These are phyloP conservation scores for Arthrinium phaeospermum DNA, from an alignment of 2,329 filamentous ascomycete species.

Conservation along the genomic window DNA sequence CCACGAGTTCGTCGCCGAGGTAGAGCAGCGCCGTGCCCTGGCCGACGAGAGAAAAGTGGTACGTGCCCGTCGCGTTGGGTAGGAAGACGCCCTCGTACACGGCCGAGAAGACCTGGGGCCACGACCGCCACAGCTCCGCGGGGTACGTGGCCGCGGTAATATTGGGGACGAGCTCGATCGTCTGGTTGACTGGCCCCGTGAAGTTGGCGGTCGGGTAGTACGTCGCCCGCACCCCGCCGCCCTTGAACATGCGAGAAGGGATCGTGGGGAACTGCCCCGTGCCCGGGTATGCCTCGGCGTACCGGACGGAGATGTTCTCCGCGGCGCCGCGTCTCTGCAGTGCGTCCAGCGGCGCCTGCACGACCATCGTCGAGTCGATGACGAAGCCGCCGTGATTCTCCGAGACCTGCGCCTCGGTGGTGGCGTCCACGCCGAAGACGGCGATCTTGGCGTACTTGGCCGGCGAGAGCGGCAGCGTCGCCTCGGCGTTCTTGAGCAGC, in stretches of 20 bases:
- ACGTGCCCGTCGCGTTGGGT: conserved; percentile 25
- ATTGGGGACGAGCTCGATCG: conserved; percentile 23
- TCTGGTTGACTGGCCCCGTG: conserved; percentile 25
- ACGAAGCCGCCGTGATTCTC: conserved; percentile 29
- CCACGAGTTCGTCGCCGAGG: conserved; percentile 23
- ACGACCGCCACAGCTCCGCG: conserved; percentile 26
- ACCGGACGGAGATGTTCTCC: conserved; percentile 27
- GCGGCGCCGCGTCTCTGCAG: conserved; percentile 21
- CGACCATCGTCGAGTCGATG: conserved; percentile 27
- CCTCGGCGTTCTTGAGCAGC: conserved; percentile 68
- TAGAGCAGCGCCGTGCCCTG: conserved; percentile 28
- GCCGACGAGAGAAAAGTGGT: conserved; percentile 27
- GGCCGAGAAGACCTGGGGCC: conserved; percentile 29
- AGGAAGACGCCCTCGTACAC: conserved; percentile 26
- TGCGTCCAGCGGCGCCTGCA: conserved; percentile 26
- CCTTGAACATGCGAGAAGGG: conserved; percentile 25
- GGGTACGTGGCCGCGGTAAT: conserved; percentile 28
- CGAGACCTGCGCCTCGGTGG: conserved; percentile 49
- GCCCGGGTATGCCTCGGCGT: conserved; percentile 29
- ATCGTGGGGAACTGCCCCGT: conserved; percentile 25
- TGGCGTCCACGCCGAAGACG: conserved; percentile 67
- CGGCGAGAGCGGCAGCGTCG: conserved; percentile 56
- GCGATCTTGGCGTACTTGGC: conserved; percentile 58
- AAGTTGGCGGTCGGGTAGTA: conserved; percentile 27
- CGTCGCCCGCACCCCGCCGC: conserved; percentile 26